Conservation (phyloP, 441 rosid species). For the Eutrema salsugineum region DNA sequence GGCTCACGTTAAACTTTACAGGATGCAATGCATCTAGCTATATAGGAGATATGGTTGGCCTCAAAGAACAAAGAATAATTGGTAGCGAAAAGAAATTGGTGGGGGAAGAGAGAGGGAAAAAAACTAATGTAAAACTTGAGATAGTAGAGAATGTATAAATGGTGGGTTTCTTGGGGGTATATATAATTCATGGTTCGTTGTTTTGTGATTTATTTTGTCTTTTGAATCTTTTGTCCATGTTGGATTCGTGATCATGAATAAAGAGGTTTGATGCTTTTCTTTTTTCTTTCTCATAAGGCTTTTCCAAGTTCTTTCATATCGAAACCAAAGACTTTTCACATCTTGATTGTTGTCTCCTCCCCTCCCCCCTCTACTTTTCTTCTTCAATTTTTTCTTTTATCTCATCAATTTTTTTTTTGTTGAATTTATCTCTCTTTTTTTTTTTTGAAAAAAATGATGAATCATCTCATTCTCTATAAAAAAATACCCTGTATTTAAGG, state of each 20-base stretch:
- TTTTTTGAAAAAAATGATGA: too few species aligned
- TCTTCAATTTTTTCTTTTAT: too few species aligned
- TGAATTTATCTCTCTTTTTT: too few species aligned
- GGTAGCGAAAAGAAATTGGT: not conserved
- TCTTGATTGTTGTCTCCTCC: too few species aligned
- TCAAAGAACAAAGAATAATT: slow-evolving; percentile 1
- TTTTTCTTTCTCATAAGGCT: not conserved
- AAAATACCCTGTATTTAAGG: too few species aligned
- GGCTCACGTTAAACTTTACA: slow-evolving; percentile 37
- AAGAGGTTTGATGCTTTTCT: not conserved
- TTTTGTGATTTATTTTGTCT: slow-evolving; percentile 26
- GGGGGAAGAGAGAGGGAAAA: not conserved
- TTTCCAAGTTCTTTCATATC: not conserved
- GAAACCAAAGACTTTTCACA: not conserved
- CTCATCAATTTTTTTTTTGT: too few species aligned
- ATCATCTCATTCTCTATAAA: too few species aligned
- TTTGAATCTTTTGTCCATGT: slow-evolving; percentile 24
- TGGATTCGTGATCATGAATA: slow-evolving; percentile 26
- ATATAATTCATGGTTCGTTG: slow-evolving; percentile 18
- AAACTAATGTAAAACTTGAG: slow-evolving; percentile 20
- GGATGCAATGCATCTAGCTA: slow-evolving; percentile 9
- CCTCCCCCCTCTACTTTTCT: too few species aligned
- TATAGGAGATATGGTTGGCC: slow-evolving; percentile 5
- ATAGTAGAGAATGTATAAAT: slow-evolving; percentile 22
- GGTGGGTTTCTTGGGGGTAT: slow-evolving; percentile 13